A percentile compares a stretch with the other conserved stretches of the same genome.
Evolutionary conservation across 2,329 filamentous ascomycete species (phyloP).

Genomic region (Trichoderma afroharzianum): DNA sequence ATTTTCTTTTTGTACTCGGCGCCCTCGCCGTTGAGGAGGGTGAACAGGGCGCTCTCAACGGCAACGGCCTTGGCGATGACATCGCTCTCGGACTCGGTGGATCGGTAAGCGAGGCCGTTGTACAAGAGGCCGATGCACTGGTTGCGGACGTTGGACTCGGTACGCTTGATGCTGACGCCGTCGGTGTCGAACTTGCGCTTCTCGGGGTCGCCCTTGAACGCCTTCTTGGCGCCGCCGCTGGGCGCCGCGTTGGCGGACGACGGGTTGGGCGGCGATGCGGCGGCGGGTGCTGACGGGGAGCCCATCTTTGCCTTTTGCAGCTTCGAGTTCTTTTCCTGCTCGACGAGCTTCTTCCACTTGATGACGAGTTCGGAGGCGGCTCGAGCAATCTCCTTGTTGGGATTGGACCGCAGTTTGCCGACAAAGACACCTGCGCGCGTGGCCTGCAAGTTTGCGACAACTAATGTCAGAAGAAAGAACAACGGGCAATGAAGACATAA

Average conservation of each 20-base stretch:
- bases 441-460: constrained; percentile 42
- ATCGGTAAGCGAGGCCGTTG: constrained; percentile 75
- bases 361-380: constrained; percentile 78
- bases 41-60: constrained; percentile 75
- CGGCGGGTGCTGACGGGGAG: constrained; percentile 31
- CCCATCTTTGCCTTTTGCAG: constrained; percentile 40
- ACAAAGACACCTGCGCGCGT: constrained; percentile 91
- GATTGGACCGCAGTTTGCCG: constrained; percentile 72
- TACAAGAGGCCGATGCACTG: constrained; percentile 89
- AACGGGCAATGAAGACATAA: not conserved
- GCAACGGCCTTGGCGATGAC: constrained; percentile 75
- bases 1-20: constrained; percentile 82
- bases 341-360: constrained; percentile 82
- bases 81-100: constrained; percentile 64
- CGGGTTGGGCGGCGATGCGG: constrained; percentile 52
- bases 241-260: constrained; percentile 43
- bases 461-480: not conserved
- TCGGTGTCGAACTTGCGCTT: constrained; percentile 83
- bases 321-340: constrained; percentile 55
- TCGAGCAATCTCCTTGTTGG: constrained; percentile 75
- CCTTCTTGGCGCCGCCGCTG: constrained; percentile 39
- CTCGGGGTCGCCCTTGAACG: constrained; percentile 64
- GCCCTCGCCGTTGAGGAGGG: constrained; percentile 65
- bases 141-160: constrained; percentile 70
- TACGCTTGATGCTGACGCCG: constrained; percentile 72